phyloP scores from a whole-genome alignment of 805 yeast genomes.

The Candida fluviatilis region DNA sequence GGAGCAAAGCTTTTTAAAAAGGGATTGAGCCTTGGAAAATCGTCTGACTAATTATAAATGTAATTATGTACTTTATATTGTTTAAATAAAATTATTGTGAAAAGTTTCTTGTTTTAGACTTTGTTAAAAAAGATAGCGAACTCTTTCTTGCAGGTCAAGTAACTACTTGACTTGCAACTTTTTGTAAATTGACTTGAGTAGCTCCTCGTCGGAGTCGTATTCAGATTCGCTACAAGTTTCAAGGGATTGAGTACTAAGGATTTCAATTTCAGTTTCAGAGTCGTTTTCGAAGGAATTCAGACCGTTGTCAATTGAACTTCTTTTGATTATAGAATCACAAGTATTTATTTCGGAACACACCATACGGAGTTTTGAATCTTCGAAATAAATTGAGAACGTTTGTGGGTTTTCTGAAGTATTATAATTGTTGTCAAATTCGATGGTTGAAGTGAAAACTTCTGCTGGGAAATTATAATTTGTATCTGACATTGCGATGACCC shows the following conservation, averaged over 20 bases:
- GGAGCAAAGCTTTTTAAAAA: conserved; percentile 28
- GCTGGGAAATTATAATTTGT: conserved; percentile 25
- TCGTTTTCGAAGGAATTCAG: no score
- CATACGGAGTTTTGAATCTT: not conserved
- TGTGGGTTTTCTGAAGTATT: no score
- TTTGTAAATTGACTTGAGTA: not conserved
- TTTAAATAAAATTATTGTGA: not conserved
- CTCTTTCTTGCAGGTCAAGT: not conserved
- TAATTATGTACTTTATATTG: not conserved
- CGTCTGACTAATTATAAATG: not conserved
- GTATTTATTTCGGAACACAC: not conserved
- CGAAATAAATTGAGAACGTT: conserved; percentile 1
- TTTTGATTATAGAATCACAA: no score
- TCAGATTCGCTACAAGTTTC: not conserved
- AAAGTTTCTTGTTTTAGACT: no score
- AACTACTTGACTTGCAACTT: not conserved
- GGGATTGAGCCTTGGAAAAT: conserved; percentile 30
- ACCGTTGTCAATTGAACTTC: no score
- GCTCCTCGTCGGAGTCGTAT: conserved; percentile 2
- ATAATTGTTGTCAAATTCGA: no score
- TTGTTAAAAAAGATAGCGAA: not conserved
- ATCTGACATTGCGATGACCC: conserved; percentile 41
- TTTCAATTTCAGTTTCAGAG: not conserved
- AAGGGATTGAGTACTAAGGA: no score
- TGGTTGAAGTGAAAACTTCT: conserved; percentile 33